Base-by-base conservation (phyloP, 2,329 filamentous ascomycete species). In the Ophidiomyces ophidiicola region DNA sequence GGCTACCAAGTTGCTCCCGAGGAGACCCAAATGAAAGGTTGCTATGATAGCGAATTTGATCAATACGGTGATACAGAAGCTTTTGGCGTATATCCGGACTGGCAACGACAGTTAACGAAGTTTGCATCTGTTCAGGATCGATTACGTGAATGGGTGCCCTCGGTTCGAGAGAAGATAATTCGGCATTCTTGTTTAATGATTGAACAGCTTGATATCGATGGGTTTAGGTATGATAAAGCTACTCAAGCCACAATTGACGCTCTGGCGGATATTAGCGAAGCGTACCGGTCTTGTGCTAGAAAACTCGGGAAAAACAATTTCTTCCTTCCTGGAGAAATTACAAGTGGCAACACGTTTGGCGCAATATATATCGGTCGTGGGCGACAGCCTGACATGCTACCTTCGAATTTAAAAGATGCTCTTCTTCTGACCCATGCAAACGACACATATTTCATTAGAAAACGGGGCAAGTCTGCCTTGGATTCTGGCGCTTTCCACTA, bases 121-220 rank as follows among this genome's bases (percentile, higher is more conserved):
- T 80, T 80, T 55, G 74, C 74, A 33, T 75, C 71, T 29, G 76
- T 79, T 1, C 76, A 80, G 55, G 76, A 80, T 54, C 74, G 76
- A 51, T 61, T 80, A 2, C 68, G 76, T 37, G 75, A 78, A 48
- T 80, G 76, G 76, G 50, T 68, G 18, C 70, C 72, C 2, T 67
- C 68, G 8, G 75, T 79, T 0, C 59, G 68, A 21, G 63, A 69
- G 32, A 73, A 72, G 47, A 59, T 80, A 42, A 68, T 71, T 45
- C 68, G 68, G 31, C 75, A 78, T 48, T 76, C 74, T 1, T 80
- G 76, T 56, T 72, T 79, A 55, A 64, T 72, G 23, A 76, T 80
- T 41, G 57, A 63, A 17, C 71, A 68, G 45, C 61, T 80, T n/a
- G 76, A 80, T 49, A 71, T 80, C 40, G 76, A 80, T 50, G 76